These are phyloP conservation scores for Talaromyces sp. DNA, from an alignment of 2,329 filamentous ascomycete genomes.

Conservation along the genomic window DNA sequence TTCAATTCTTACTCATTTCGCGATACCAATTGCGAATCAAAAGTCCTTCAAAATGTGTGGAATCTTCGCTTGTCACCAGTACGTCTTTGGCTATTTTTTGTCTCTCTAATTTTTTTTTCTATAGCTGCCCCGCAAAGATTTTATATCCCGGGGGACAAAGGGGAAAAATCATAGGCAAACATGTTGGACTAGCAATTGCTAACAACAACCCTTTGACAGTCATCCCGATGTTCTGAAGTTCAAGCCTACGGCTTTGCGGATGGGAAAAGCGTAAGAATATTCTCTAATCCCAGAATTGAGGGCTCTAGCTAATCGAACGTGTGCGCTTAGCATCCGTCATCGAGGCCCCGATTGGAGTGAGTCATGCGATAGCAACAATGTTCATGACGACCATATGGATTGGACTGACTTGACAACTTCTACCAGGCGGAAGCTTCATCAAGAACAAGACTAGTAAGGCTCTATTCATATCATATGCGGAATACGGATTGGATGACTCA, in stretches of 20 bases:
- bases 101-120: conserved; percentile 5
- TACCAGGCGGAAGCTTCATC: conserved; percentile 77
- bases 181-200: conserved; percentile 15
- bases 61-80: conserved; percentile 95
- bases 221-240: conserved; percentile 95
- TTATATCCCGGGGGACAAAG: neutral
- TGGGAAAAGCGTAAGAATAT: conserved; percentile 84
- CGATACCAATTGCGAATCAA: conserved; percentile 1
- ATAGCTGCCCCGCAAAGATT: conserved; percentile 14
- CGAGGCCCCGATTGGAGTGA: conserved; percentile 98
- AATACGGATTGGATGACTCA: conserved; percentile 18
- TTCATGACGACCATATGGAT: neutral
- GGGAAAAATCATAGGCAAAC: neutral
- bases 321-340: conserved; percentile 72
- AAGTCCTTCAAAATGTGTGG: conserved; percentile 75
- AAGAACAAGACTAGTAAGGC: conserved; percentile 80
- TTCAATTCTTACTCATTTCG: neutral
- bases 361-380: conserved; percentile 39
- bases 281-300: neutral
- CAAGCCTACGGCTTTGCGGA: conserved; percentile 89
- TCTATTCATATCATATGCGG: neutral
- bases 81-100: conserved; percentile 40
- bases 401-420: conserved; percentile 24
- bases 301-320: conserved; percentile 21
- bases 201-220: conserved; percentile 39